Evolutionary conservation across 371 early-diverging fungal genomes (phyloP).

Genomic region (Syncephalastrum contaminatum): DNA sequence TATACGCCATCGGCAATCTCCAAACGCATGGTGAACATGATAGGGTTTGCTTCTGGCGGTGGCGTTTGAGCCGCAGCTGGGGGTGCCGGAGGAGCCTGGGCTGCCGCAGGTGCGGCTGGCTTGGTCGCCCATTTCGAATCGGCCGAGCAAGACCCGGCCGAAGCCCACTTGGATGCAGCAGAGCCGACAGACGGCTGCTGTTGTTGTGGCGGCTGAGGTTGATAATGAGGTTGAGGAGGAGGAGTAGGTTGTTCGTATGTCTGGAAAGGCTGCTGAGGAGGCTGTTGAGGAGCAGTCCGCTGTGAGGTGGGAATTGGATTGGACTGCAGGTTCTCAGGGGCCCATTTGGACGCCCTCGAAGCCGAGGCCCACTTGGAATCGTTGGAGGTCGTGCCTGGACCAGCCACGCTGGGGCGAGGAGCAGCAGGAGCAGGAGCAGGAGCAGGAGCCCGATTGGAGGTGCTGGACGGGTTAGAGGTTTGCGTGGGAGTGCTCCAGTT

Average conservation of each 20-base stretch:
- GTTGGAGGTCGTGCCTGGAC: not conserved
- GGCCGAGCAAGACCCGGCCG: conserved; percentile 6
- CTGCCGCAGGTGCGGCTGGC: not conserved
- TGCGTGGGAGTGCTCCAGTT: not conserved
- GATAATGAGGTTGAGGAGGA: conserved; percentile 1
- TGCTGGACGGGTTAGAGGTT: conserved; percentile 2
- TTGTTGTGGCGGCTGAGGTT: not conserved
- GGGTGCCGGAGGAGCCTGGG: too few species aligned
- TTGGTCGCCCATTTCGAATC: conserved; percentile 11
- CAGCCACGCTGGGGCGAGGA: not conserved
- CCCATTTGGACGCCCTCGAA: conserved; percentile 9
- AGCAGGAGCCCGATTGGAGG: conserved; percentile 1
- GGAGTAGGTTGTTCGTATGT: conserved; percentile 1
- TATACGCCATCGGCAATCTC: conserved; percentile 31
- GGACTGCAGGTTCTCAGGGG: conserved; percentile 2
- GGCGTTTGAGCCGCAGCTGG: conserved; percentile 3
- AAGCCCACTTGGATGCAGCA: conserved; percentile 2
- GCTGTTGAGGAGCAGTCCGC: not conserved
- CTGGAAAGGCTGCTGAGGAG: conserved; percentile 1
- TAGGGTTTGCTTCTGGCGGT: conserved; percentile 7
- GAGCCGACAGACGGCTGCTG: not conserved
- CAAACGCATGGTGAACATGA: conserved; percentile 34
- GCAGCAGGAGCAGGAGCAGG: not conserved
- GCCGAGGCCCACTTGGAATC: conserved; percentile 12
- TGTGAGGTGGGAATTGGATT: not conserved